These are phyloP conservation scores for Trichophyton simii DNA, from an alignment of 2,329 filamentous ascomycete genomes.

Conservation along the genomic window DNA sequence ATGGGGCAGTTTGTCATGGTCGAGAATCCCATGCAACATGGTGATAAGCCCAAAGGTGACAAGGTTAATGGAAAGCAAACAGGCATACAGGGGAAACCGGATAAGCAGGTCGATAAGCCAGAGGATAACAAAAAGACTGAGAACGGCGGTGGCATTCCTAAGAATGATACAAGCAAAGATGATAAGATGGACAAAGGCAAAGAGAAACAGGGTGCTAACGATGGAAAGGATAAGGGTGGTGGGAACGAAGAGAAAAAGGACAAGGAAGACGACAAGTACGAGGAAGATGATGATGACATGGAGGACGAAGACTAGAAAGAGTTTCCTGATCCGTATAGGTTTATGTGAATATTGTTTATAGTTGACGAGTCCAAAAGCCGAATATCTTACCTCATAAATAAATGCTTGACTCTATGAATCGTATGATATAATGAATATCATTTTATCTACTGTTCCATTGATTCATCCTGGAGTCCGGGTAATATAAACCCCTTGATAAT, in stretches of 20 bases:
- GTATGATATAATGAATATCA: no score
- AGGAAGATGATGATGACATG: background rate
- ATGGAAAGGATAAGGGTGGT: background rate
- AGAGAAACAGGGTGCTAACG: background rate
- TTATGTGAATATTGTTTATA: background rate
- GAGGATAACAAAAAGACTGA: background rate
- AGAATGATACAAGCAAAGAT: background rate
- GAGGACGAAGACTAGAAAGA: background rate
- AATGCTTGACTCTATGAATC: no score
- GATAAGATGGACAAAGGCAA: background rate
- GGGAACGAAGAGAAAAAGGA: background rate
- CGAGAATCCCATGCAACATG: background rate
- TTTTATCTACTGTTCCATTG: background rate
- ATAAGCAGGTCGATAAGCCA: background rate
- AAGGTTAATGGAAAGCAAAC: background rate
- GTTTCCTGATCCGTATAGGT: background rate
- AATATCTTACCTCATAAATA: no score
- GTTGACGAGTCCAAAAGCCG: background rate
- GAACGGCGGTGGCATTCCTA: background rate
- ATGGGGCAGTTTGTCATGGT: slow-evolving; percentile 40
- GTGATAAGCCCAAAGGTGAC: background rate
- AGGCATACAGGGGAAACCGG: background rate
- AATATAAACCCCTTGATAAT: no score
- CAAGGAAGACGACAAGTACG: background rate
- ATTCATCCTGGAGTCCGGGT: background rate